Evolutionary conservation across 2,329 filamentous ascomycete species (phyloP), one percentile per base, ranked within the genome.

Genomic region (Helotiales sp.): DNA sequence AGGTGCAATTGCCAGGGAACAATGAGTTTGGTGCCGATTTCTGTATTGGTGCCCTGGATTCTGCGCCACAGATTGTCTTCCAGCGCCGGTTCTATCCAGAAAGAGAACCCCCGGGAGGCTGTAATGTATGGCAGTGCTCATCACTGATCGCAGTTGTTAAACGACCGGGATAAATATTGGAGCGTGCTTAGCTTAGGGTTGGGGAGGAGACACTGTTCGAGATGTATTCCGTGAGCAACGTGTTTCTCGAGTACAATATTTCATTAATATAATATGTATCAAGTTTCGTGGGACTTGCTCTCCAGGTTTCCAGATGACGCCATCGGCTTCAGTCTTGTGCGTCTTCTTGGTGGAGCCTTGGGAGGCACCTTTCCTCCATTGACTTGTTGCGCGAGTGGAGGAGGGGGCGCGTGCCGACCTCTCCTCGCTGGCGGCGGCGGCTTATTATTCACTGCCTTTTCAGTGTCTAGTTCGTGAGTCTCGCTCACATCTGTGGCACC

Each of bases 321-420:
- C 44, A 66, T 63, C n/a, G 52, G 38, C 58, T 70, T 72, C 42
- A 71, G 56, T 46, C 57, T 68, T 13, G 70, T 71, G 42, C 69
- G 61, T 34, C 70, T 63, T 46, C 69, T 63, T 15, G 70, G 70
- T 17, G 70, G 70, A 13, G 69, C 56, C 52, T 71, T 70, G 1
- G 70, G 70, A 7, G 70, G 70, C 24, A 71, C 71, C 57, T 70
- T 72, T 9, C 31, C 57, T 8, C 60, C 59, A 52, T 69, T 68
- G 2, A 62, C 38, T 48, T 63, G 56, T 15, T 63, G 19, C 10
- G 60, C 22, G 6, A 66, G 66, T 27, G 67, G 68, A 33, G 63
- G 53, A 29, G 67, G 67, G 54, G 69, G 64, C 7, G 65, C 60
- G 52, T 63, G 57, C 57, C 59, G 57, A 56, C 61, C 63, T 15